Evolutionary conservation across 2,329 filamentous ascomycete genomes (phyloP).

Genomic region (Xylariaceae sp.): DNA sequence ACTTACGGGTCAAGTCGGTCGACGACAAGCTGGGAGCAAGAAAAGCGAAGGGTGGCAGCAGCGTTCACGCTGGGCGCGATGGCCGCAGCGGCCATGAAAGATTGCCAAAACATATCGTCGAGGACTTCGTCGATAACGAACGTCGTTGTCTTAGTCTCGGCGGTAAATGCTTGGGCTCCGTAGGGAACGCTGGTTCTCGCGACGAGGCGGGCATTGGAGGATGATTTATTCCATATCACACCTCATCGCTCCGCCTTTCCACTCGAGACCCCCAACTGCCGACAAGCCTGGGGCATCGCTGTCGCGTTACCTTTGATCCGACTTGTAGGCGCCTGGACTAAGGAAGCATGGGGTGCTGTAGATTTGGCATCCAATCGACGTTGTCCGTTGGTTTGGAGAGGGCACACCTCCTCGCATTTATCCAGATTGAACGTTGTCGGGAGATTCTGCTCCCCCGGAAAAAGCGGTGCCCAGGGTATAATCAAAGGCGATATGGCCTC

Average conservation of each 20-base stretch:
- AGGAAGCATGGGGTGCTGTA: neutral
- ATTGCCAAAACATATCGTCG: conserved; percentile 19
- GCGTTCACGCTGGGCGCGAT: conserved; percentile 17
- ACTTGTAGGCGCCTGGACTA: conserved; percentile 1
- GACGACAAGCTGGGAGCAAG: conserved; percentile 27
- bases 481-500: conserved; percentile 3
- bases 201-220: conserved; percentile 1
- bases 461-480: conserved; percentile 1
- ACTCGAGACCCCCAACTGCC: conserved; percentile 10
- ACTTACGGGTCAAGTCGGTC: conserved; percentile 27
- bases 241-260: conserved; percentile 1
- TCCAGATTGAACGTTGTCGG: conserved; percentile 11
- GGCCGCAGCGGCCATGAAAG: conserved; percentile 18
- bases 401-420: conserved; percentile 12
- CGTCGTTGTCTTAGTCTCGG: neutral
- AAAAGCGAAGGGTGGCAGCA: conserved; percentile 25
- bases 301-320: conserved; percentile 5
- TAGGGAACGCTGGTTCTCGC: neutral
- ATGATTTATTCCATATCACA: conserved; percentile 6
- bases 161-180: neutral
- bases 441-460: conserved; percentile 3
- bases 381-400: conserved; percentile 4
- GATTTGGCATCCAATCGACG: conserved; percentile 6
- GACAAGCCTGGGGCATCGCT: conserved; percentile 4
- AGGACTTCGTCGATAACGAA: conserved; percentile 4